A percentile compares a stretch with the other conserved stretches of the same genome.
These are phyloP conservation scores for Ceratobasidium sp. DNA, from an alignment of 1,284 basidiomycete species.

Conservation along the genomic window DNA sequence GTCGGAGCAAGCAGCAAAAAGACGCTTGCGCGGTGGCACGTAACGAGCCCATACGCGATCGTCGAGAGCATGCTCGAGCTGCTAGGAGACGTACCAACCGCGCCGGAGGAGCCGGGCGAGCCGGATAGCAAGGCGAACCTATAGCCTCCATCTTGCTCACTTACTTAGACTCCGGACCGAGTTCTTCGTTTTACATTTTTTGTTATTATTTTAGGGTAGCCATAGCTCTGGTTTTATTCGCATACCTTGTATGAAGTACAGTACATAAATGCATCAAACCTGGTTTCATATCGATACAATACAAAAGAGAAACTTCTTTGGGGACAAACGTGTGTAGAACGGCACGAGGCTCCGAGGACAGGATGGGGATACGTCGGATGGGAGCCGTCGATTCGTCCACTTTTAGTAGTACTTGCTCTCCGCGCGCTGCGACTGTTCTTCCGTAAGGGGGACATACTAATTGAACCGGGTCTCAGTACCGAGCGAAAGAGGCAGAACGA, in stretches of 20 bases:
- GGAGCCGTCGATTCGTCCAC: background rate
- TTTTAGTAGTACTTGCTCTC: conserved; percentile 35
- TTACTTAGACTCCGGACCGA: background rate
- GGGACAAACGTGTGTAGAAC: background rate
- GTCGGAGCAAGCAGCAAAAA: conserved; percentile 88
- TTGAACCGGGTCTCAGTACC: background rate
- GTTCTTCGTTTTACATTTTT: conserved; percentile 4
- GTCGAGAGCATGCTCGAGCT: conserved; percentile 74
- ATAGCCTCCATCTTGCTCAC: background rate
- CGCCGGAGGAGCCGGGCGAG: conserved; percentile 37
- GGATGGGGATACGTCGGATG: conserved; percentile 26
- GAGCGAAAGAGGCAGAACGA: background rate
- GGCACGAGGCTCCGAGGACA: background rate
- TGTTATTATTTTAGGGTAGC: conserved; percentile 19
- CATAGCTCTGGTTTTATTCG: conserved; percentile 33
- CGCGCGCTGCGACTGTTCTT: conserved; percentile 36
- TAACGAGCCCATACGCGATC: conserved; percentile 80
- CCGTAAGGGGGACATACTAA: conserved; percentile 36
- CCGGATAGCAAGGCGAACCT: conserved; percentile 36
- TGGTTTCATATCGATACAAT: conserved; percentile 20
- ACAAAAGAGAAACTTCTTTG: background rate
- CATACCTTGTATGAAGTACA: conserved; percentile 39
- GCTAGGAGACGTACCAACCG: conserved; percentile 47
- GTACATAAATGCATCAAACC: conserved; percentile 39
- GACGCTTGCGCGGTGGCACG: conserved; percentile 89